Base-by-base conservation (phyloP, 345 rosid species). In the Pugionium cornutum region DNA sequence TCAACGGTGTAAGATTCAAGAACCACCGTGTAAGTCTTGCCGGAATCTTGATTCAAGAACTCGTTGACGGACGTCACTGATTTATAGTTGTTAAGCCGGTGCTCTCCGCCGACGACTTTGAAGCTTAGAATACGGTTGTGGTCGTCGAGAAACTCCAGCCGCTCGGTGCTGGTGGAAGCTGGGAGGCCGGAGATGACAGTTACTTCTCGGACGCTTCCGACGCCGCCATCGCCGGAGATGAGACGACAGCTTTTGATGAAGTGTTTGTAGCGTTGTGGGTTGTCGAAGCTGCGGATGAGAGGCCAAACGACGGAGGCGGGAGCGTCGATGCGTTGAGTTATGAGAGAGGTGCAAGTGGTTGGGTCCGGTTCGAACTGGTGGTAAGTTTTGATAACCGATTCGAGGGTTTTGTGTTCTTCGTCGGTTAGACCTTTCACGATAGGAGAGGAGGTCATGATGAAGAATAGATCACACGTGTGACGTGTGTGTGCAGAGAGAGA, bases 151-250 rank as follows among this genome's bases (percentile, higher is more conserved):
- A 91, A 78, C 86, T 91, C 97, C 0, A 91, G 78, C 64, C 89
- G 72, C 73, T 91, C 97, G 11, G 96, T 91, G 78, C 97, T 91
- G 0, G 94, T 86, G n/a, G 89, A 86, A 0, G 96, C 97, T 6
- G 97, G 97, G 6, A 88, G 64, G 3, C 97, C 97, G 0, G 97
- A 88, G 26, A 91, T 84, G 0, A 88, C 84, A 0, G 88, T 81
- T 4, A 91, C 94, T 43, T 91, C 97, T 36, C 96, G 67, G 18
- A 88, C 66, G 76, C 88, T 86, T 4, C 97, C 96, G 0, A 87
- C 79, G 0, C 76, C 75, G 4, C 91, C 89, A 1, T 83, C 86
- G 0, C 87, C 82, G 18, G 49, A 53, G 36, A 64, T 26, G 76
- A 88, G 80, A 33, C 70, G 72, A 62, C 97, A 83, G 26, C 89